Evolutionary conservation across 495 filamentous ascomycete genomes (phyloP).

Genomic region (Penicillium dipodomyicola): DNA sequence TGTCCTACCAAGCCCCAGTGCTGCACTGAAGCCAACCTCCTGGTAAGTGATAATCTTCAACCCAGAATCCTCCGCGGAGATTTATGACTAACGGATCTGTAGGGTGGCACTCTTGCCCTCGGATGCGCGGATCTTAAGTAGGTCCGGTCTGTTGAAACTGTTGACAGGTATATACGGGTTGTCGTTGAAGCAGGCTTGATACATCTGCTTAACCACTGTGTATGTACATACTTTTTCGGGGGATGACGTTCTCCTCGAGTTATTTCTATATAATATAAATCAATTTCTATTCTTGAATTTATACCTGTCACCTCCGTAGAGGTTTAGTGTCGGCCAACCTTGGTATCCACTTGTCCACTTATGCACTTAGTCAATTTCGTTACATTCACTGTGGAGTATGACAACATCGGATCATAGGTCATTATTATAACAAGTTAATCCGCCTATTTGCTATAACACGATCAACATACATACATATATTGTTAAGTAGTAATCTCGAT

Average conservation of each 20-base stretch:
- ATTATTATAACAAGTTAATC: too few species aligned
- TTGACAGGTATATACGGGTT: not conserved
- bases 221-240: not conserved
- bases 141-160: not conserved
- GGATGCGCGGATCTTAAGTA: slow-evolving; percentile 8
- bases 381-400: not conserved
- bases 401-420: not conserved
- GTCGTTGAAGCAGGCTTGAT: not conserved
- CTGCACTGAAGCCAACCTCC: slow-evolving; percentile 38
- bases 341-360: not conserved
- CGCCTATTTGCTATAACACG: too few species aligned
- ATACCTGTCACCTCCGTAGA: not conserved
- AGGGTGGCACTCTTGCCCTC: slow-evolving; percentile 11
- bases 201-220: not conserved
- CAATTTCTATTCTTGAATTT: not conserved
- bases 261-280: slow-evolving; percentile 1
- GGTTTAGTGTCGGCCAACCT: not conserved
- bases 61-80: too few species aligned
- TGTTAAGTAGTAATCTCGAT: not conserved
- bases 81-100: not conserved
- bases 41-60: slow-evolving; percentile 25
- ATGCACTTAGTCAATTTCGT: not conserved
- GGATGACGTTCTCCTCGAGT: not conserved
- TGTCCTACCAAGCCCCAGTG: slow-evolving; percentile 32
- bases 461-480: too few species aligned